phyloP scores from a whole-genome alignment of 805 yeast genomes.

The Candida arabinofermentans region DNA sequence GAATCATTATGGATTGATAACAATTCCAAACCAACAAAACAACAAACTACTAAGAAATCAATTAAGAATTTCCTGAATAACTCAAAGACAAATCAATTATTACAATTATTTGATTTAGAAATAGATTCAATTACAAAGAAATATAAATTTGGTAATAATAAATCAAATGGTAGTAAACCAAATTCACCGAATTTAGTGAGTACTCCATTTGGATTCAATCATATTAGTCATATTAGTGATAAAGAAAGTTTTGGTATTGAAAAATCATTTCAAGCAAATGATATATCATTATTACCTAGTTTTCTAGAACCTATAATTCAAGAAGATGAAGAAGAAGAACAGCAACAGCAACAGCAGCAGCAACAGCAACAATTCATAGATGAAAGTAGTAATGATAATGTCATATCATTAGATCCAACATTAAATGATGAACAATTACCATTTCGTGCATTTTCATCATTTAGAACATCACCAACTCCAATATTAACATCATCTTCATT shows the following conservation, averaged over 20 bases:
- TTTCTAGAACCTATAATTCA: slow-evolving; percentile 2
- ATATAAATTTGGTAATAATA: not conserved
- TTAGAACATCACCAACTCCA: slow-evolving; percentile 29
- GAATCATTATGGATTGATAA: slow-evolving; percentile 26
- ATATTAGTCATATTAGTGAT: slow-evolving; percentile 31
- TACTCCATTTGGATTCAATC: slow-evolving; percentile 32
- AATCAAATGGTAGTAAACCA: no score
- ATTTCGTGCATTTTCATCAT: slow-evolving; percentile 28
- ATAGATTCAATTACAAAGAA: slow-evolving; percentile 1
- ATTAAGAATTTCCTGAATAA: slow-evolving; percentile 9
- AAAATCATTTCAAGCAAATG: slow-evolving; percentile 20
- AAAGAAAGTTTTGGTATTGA: slow-evolving; percentile 29
- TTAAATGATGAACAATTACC: slow-evolving; percentile 7
- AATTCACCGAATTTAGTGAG: slow-evolving; percentile 21
- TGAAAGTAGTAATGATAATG: slow-evolving; percentile 1
- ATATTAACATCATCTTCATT: not conserved
- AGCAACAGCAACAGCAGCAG: not conserved
- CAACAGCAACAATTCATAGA: not conserved
- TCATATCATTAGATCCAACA: slow-evolving; percentile 10
- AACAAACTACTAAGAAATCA: slow-evolving; percentile 7
- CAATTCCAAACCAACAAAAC: slow-evolving; percentile 6
- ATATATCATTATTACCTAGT: slow-evolving; percentile 10
- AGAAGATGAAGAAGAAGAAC: slow-evolving; percentile 1
- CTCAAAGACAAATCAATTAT: slow-evolving; percentile 11
- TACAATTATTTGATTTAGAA: slow-evolving; percentile 19